These are phyloP conservation scores for Nyctanthes arbortristis DNA, from an alignment of 257 asterid genomes.

Conservation along the genomic window DNA sequence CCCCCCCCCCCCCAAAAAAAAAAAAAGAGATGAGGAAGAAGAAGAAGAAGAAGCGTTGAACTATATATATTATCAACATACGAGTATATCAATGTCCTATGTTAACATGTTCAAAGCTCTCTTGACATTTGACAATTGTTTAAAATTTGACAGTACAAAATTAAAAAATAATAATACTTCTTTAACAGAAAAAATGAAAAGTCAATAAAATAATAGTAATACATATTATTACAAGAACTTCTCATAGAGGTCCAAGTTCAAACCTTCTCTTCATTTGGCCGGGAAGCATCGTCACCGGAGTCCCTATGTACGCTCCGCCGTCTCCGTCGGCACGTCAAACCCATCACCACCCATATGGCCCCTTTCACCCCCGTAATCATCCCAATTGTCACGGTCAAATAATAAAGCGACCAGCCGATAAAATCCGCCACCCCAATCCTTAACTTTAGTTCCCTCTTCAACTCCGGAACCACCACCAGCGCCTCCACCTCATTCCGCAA, in stretches of 20 bases:
- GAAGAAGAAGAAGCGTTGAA: too few relatives aligned
- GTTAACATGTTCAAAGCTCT: neutral
- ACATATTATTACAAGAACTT: too few relatives aligned
- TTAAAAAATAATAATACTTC: too few relatives aligned
- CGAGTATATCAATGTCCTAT: too few relatives aligned
- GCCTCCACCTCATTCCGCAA: conserved; percentile 82
- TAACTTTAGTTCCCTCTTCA: conserved; percentile 45
- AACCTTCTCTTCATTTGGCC: conserved; percentile 46
- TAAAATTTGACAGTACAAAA: too few relatives aligned
- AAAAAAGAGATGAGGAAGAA: too few relatives aligned
- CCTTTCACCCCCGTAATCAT: conserved; percentile 44
- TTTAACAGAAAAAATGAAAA: too few relatives aligned
- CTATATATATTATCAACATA: too few relatives aligned
- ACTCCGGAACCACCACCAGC: conserved; percentile 60
- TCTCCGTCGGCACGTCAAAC: conserved; percentile 31
- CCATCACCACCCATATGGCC: conserved; percentile 20
- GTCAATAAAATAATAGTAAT: too few relatives aligned
- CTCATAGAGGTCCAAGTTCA: conserved; percentile 15
- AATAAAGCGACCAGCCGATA: conserved; percentile 73
- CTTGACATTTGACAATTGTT: too few relatives aligned
- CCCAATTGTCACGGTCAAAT: conserved; percentile 59
- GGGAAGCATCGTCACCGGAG: too few relatives aligned
- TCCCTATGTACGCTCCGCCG: neutral
- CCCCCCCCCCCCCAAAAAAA: too few relatives aligned
- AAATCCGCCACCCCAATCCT: conserved; percentile 56